Base-by-base conservation (phyloP, 371 early-diverging fungal genomes). In the Thermomucor indicae-seudaticae region DNA sequence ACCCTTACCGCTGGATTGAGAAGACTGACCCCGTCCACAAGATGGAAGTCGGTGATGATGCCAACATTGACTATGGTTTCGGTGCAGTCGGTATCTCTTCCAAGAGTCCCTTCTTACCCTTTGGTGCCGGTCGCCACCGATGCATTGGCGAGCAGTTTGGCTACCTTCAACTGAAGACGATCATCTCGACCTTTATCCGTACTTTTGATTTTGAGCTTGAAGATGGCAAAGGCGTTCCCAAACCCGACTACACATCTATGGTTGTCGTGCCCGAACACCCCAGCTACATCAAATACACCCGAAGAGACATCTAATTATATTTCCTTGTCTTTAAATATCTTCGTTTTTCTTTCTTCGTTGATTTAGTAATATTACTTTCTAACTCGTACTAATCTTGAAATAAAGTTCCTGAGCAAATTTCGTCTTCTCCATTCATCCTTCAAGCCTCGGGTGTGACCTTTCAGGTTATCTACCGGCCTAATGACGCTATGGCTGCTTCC, bases 81-180 rank as follows among this genome's bases (percentile, higher is more conserved):
- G 92, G 95, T 72, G 77, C 84, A 72, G 74, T 92, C 58, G 84
- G 83, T 49, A 78, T 83, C 19, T 81, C 85, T 32, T 75, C 76
- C 38, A 75, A 84, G 55, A 85, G 84, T 49, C 88, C 92, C 42
- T 95, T 87, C 69, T 78, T 97, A 64, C 97, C 98, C 22, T 97
- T 97, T 71, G 98, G 98, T 59, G 98, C 96, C 29, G 97, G 85
- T 42, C 91, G 98, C 59, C 98, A 97, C 80, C 84, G 98, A 54
- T 97, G 98, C 80, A 97, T 97, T 68, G 98, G 98, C 52, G 97
- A 97, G 62, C 79, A 86, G 49, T 97, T 97, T 76, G 96, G 95
- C 7, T 96, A 91, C 61, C 65, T 96, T 44, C 98, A 97, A 75
- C 82, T 96, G 75, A 95, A 95, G 83, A 88, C 94, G 10, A 85